These are phyloP conservation scores for Macrotyloma uniflorum DNA, from an alignment of 306 rosid species.

Conservation along the genomic window DNA sequence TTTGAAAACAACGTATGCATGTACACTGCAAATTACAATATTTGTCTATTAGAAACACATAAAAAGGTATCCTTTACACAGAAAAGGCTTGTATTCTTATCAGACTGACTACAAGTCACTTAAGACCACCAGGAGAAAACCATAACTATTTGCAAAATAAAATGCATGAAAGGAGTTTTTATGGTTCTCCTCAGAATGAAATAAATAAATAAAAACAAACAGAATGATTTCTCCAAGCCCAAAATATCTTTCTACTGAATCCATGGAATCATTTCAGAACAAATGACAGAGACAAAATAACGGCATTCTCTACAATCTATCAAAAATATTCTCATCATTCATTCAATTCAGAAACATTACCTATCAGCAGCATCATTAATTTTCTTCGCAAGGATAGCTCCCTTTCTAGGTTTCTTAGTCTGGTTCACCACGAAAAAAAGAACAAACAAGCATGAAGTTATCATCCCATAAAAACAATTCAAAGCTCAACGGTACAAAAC, in stretches of 20 bases:
- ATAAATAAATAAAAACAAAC: constrained; percentile 5
- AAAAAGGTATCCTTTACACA: neutral
- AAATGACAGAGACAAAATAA: constrained; percentile 15
- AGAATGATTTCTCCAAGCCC: neutral
- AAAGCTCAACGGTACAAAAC: neutral
- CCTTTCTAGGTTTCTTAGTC: constrained; percentile 90
- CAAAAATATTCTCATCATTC: neutral
- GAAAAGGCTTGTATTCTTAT: neutral
- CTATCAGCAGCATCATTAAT: constrained; percentile 74
- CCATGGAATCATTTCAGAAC: neutral
- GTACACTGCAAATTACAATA: constrained; percentile 64
- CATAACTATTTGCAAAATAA: neutral
- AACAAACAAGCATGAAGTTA: constrained; percentile 8
- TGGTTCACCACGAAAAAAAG: constrained; percentile 40
- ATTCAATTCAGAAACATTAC: constrained; percentile 49
- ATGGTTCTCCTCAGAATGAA: neutral
- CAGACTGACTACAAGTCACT: neutral
- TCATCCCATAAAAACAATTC: neutral
- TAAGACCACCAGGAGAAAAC: neutral
- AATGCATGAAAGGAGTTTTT: constrained; percentile 10
- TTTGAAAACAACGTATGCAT: constrained; percentile 84
- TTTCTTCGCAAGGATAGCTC: constrained; percentile 75
- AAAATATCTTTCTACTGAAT: neutral
- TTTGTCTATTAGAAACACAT: constrained; percentile 27
- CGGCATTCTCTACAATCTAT: neutral